Evolutionary conservation across 768 basidiomycete species (phyloP), one percentile per base, ranked within the genome.

Genomic region (Kockovaella imperatae): DNA sequence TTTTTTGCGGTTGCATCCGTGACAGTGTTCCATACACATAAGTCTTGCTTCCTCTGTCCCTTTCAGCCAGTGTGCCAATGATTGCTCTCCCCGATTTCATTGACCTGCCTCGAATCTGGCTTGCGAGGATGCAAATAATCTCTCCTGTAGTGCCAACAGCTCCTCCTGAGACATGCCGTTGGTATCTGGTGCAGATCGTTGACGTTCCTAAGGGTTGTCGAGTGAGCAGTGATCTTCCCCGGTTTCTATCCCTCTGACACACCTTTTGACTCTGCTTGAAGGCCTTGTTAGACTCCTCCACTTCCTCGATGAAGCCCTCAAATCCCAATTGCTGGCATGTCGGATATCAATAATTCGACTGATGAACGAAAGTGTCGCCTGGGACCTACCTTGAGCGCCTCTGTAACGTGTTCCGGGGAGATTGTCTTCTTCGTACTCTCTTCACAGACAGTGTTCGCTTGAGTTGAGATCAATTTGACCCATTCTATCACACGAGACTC

Each of bases 341-440:
- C n/a, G n/a, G n/a, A 39, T 15, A 31, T 31, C 45, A n/a, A 34
- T 11, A 34, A 11, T 11, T 11, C 11, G 32, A 34, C n/a, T 34
- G 32, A 34, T 34, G 32, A 34, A 11, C 11, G 11, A n/a, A 34
- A n/a, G 11, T 34, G 32, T 11, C 11, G n/a, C 11, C 11, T 21
- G 11, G 20, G 38, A 14, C 11, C 20, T 48, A 86, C 91, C 75
- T 88, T 88, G 47, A 99, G 76, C 4, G 95, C 95, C 20, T 78
- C 75, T 25, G 96, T 84, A 35, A 97, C 90, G 67, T 99, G 95
- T 61, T 99, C 95, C 1, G 95, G 95, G 4, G 89, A 86, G 60
- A 99, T 97, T 1, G 95, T 99, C 76, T 99, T 99, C 76, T 95
- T 96, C 21, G 88, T 87, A 67, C 93, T 90, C 68, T 88, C 84